Evolutionary conservation across 352 stramenopile genomes (phyloP), one percentile per base, ranked within the genome.

Genomic region (Elongisporangium senticosum): DNA sequence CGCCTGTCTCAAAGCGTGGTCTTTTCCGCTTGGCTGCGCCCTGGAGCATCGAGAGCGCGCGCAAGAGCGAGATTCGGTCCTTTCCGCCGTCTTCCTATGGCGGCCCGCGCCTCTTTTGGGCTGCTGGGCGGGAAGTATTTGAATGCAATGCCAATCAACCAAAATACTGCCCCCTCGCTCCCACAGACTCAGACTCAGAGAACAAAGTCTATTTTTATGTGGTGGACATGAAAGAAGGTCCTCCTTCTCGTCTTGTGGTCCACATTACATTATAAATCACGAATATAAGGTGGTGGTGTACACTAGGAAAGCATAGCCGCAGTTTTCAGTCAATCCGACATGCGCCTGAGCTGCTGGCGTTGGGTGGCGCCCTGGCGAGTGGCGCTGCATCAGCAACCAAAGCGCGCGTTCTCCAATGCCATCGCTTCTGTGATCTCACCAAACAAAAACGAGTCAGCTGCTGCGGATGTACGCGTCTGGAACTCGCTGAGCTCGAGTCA

Each of bases 401-500:
- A 17, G 11, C 33, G 33, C 11, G 33, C 33, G 2, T 43, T 43
- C 33, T 43, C 33, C 13, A 43, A 43, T 17, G 33, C 33, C 13
- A 4, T 43, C 11, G 33, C 33, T 1, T 43, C n/a, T n/a, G n/a
- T n/a, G n/a, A n/a, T n/a, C n/a, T n/a, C n/a, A n/a, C n/a, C n/a
- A n/a, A n/a, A n/a, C n/a, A n/a, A n/a, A n/a, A n/a, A n/a, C n/a
- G n/a, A n/a, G n/a, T n/a, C n/a, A n/a, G n/a, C n/a, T n/a, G n/a
- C n/a, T 17, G 13, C 33, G 58, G 64, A 75, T 39, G 60, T 84
- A 2, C 63, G 49, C 17, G 67, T 84, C 51, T 89, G 71, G 65
- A 91, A 91, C 65, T 83, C 81, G 17, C 64, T 90, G 0, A 68
- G 69, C 8, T 73, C 69, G 11, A 58, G 56, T 17, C 50, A 58